These are phyloP conservation scores for Umbelopsis vinacea DNA, from an alignment of 192 early-diverging fungal species.

Conservation along the genomic window DNA sequence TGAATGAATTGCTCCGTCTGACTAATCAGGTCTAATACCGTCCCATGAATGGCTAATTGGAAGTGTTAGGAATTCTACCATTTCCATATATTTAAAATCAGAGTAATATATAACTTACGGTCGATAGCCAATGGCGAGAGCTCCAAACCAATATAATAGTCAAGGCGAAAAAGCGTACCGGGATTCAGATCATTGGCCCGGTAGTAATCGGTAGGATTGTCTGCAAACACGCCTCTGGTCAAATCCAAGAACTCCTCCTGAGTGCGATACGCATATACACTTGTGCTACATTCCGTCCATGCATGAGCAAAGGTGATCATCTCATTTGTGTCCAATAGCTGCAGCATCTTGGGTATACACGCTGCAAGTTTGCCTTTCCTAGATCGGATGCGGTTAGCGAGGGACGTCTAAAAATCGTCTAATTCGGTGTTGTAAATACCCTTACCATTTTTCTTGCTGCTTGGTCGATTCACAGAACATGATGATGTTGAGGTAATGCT, in stretches of 20 bases:
- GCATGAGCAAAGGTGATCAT: conserved; percentile 18
- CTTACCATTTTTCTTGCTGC: conserved; percentile 35
- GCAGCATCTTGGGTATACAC: conserved; percentile 23
- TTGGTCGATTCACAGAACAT: conserved; percentile 17
- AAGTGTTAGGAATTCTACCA: neutral
- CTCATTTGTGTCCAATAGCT: conserved; percentile 1
- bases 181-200: conserved; percentile 2
- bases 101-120: neutral
- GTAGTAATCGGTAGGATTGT: neutral
- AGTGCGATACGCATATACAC: conserved; percentile 9
- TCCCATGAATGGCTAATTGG: neutral
- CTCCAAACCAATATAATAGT: conserved; percentile 29
- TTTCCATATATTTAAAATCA: neutral
- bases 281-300: neutral
- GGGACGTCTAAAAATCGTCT: no score
- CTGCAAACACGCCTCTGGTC: neutral
- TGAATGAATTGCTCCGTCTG: neutral
- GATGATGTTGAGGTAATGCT: conserved; percentile 27
- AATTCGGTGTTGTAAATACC: neutral
- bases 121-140: neutral
- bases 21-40: neutral
- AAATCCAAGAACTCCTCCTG: conserved; percentile 16
- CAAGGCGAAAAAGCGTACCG: conserved; percentile 21
- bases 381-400: neutral
- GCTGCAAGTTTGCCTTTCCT: conserved; percentile 31